Base-by-base conservation (phyloP, 2,329 filamentous ascomycete genomes). In the Dendrostoma leiphaemia region DNA sequence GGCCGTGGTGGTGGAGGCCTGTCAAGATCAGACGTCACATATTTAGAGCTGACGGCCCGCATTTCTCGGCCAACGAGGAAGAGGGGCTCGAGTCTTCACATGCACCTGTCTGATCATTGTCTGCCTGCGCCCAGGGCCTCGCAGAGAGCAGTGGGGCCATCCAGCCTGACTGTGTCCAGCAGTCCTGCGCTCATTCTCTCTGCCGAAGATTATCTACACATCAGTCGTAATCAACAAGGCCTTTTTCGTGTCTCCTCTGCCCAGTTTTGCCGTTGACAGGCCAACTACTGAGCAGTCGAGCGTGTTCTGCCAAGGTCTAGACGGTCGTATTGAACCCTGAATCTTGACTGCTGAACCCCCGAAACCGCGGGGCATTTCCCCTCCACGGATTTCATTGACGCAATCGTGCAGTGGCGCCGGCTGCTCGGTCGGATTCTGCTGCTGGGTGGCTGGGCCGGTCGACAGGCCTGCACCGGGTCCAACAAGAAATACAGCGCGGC, bases 11-110 rank as follows among this genome's bases (percentile, higher is more conserved):
- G 19, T 21, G 26, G n/a, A n/a, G 47, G 17, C 47, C 3, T 26
- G 34, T 29, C 21, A 7, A 41, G 29, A 45, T 24, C 51, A 31
- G 35, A 35, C 46, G 34, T 31, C 53, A 32, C 53, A 19, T 46
- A 37, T 52, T 52, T 52, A 55, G 53, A 51, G 41, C 53, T 55
- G 48, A 55, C 53, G 52, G 41, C 48, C 41, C 53, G 45, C 51
- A 50, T 38, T 29, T 50, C 32, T 24, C 45, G 48, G 21, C 21
- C 38, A 24, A 41, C 38, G 38, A 24, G n/a, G 38, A 26, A n/a
- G 35, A 3, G 35, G 8, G 8, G 8, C 21, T 24, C 12, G 9
- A 12, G 15, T 26, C 19, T 46, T 46, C 44, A 34, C 44, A 46
- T 46, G 44, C 44, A 15, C 10, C 37, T 13, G 6, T 40, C 21